These are phyloP conservation scores for Magnolia sinica DNA, from an alignment of 164 flowering plant species.

Conservation along the genomic window DNA sequence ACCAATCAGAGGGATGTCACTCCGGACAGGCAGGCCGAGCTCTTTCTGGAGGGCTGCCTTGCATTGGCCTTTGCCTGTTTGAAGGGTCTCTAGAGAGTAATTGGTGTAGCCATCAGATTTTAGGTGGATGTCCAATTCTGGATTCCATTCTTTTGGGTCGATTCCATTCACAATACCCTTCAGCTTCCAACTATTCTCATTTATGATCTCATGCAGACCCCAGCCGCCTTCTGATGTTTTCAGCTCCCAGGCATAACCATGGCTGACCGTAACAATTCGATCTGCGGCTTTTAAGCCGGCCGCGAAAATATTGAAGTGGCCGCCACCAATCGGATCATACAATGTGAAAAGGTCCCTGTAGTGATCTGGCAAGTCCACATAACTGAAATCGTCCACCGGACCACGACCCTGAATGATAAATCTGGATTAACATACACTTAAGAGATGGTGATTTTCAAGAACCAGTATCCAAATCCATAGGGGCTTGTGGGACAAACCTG, in stretches of 20 bases:
- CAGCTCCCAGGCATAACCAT: constrained; percentile 91
- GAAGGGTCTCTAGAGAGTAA: constrained; percentile 74
- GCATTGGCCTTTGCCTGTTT: constrained; percentile 75
- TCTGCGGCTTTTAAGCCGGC: constrained; percentile 92
- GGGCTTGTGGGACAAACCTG: constrained; percentile 57
- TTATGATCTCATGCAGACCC: constrained; percentile 82
- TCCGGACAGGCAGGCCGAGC: constrained; percentile 73
- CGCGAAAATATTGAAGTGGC: constrained; percentile 91
- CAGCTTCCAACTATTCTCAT: constrained; percentile 86
- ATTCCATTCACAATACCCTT: constrained; percentile 92
- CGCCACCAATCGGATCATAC: constrained; percentile 90
- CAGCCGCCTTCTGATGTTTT: constrained; percentile 95
- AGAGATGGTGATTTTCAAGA: too few species aligned
- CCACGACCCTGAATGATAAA: constrained; percentile 77
- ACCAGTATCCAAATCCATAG: too few species aligned
- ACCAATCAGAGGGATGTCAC: constrained; percentile 76
- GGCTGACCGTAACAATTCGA: constrained; percentile 91
- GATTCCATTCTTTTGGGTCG: constrained; percentile 80
- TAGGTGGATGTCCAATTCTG: constrained; percentile 62
- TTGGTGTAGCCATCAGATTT: constrained; percentile 78
- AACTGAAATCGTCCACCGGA: constrained; percentile 67
- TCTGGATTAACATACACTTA: not conserved
- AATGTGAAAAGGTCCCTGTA: constrained; percentile 66
- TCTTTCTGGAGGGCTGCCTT: constrained; percentile 92
- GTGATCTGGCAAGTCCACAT: constrained; percentile 65